A percentile compares a stretch with the other conserved stretches of the same genome.
phyloP scores from a whole-genome alignment of 2,329 filamentous ascomycete genomes.

The Colletotrichum sp. region DNA sequence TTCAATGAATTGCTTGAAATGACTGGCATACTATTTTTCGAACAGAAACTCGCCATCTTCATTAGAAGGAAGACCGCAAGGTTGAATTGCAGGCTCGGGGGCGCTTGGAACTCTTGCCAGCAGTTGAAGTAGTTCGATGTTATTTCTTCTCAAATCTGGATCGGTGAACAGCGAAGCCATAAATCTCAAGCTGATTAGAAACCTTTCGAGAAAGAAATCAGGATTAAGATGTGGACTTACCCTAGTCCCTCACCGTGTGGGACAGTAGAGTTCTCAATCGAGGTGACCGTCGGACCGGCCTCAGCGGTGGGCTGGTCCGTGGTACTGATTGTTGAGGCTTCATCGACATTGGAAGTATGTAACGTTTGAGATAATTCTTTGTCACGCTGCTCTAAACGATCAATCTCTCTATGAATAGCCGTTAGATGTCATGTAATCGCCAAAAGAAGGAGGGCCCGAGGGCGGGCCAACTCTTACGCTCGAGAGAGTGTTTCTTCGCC shows the following conservation, averaged over 20 bases:
- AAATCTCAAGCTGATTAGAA: background rate
- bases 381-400: slow-evolving; percentile 28
- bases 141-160: slow-evolving; percentile 17
- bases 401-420: slow-evolving; percentile 20
- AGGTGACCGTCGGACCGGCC: slow-evolving; percentile 19
- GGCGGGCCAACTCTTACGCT: slow-evolving; percentile 16
- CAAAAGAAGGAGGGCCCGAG: too few species aligned
- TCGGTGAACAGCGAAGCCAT: slow-evolving; percentile 23
- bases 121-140: slow-evolving; percentile 13
- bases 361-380: background rate
- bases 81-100: background rate
- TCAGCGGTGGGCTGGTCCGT: background rate
- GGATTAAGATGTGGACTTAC: background rate
- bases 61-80: slow-evolving; percentile 6
- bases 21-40: slow-evolving; percentile 20
- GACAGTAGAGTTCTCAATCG: slow-evolving; percentile 14
- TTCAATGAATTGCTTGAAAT: background rate
- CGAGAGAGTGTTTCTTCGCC: slow-evolving; percentile 27
- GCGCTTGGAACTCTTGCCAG: slow-evolving; percentile 4
- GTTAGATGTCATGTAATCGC: background rate
- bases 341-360: background rate
- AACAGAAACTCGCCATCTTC: slow-evolving; percentile 17
- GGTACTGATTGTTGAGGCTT: background rate
- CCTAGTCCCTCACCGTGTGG: slow-evolving; percentile 19
- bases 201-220: background rate